A percentile compares a stretch with the other conserved stretches of the same genome.
These are phyloP conservation scores for Sisymbrium irio DNA, from an alignment of 345 rosid species.

Conservation along the genomic window DNA sequence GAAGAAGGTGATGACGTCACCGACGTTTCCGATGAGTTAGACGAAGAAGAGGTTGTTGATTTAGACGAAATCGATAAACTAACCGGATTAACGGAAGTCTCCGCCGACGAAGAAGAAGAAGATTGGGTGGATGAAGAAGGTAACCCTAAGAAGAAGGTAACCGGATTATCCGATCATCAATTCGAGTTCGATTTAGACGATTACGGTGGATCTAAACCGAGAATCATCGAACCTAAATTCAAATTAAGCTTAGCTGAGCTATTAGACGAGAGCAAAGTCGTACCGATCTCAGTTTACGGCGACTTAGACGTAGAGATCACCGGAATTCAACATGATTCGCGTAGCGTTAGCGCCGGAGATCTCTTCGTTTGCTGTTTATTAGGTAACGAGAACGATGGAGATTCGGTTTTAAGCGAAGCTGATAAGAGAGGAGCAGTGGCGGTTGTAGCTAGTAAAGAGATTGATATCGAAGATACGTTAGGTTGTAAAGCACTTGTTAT, in stretches of 20 bases:
- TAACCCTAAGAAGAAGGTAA: conserved; percentile 31
- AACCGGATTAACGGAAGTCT: conserved; percentile 48
- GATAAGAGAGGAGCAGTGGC: conserved; percentile 98
- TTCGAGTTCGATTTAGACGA: conserved; percentile 80
- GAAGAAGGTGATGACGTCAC: conserved; percentile 30
- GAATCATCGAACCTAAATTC: conserved; percentile 75
- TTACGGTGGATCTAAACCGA: conserved; percentile 49
- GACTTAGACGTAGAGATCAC: conserved; percentile 81
- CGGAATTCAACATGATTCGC: conserved; percentile 89
- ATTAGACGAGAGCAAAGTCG: conserved; percentile 86
- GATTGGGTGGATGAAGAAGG: conserved; percentile 45
- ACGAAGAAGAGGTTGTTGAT: conserved; percentile 72
- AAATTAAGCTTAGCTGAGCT: conserved; percentile 86
- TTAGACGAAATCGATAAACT: conserved; percentile 78
- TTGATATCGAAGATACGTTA: conserved; percentile 86
- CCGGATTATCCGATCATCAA: conserved; percentile 40
- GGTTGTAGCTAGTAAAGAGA: conserved; percentile 87
- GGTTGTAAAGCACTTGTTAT: conserved; percentile 89
- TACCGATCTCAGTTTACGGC: conserved; percentile 80
- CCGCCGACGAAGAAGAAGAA: conserved; percentile 47
- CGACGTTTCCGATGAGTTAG: conserved; percentile 53
- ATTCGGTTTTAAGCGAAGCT: conserved; percentile 80
- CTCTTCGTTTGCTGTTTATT: conserved; percentile 73
- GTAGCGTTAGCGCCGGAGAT: conserved; percentile 82
- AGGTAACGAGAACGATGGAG: conserved; percentile 62